Evolutionary conservation across 2,329 filamentous ascomycete species (phyloP).

Genomic region (Emydomyces testavorans): DNA sequence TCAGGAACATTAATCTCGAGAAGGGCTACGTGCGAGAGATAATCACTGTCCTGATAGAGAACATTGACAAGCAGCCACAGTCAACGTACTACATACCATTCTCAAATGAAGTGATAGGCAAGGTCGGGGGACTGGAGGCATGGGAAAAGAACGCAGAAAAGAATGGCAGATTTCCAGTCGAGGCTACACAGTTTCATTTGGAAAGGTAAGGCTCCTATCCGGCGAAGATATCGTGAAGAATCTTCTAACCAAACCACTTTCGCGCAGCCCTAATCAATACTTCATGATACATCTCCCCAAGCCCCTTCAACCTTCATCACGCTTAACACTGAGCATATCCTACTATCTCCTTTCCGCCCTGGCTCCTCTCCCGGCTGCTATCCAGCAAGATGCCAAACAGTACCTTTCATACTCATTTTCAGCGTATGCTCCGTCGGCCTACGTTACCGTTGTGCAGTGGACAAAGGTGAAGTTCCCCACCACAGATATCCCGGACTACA

Average conservation of each 20-base stretch:
- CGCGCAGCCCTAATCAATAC: slow-evolving; percentile 58
- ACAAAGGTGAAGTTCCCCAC: slow-evolving; percentile 86
- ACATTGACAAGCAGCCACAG: slow-evolving; percentile 65
- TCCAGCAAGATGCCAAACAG: slow-evolving; percentile 76
- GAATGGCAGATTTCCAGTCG: slow-evolving; percentile 55
- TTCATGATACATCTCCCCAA: slow-evolving; percentile 69
- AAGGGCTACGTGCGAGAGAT: slow-evolving; percentile 85
- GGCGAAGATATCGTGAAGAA: background rate
- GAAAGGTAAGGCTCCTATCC: slow-evolving; percentile 17
- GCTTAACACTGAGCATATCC: slow-evolving; percentile 77
- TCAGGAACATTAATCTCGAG: slow-evolving; percentile 81
- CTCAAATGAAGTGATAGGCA: slow-evolving; percentile 59
- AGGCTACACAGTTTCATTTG: slow-evolving; percentile 47
- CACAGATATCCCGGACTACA: slow-evolving; percentile 72
- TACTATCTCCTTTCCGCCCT: slow-evolving; percentile 74
- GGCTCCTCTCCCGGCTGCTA: slow-evolving; percentile 64
- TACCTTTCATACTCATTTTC: slow-evolving; percentile 79
- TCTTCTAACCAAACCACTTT: background rate
- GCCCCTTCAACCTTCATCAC: slow-evolving; percentile 61
- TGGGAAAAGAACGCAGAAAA: slow-evolving; percentile 76
- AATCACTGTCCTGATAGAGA: slow-evolving; percentile 90
- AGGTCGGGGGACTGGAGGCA: slow-evolving; percentile 76
- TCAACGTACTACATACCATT: slow-evolving; percentile 88
- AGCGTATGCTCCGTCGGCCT: slow-evolving; percentile 71
- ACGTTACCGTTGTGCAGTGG: slow-evolving; percentile 84